A percentile compares a stretch with the other conserved stretches of the same genome.
Conservation (phyloP, 768 basidiomycete species). For the Suillus fuscotomentosus region DNA sequence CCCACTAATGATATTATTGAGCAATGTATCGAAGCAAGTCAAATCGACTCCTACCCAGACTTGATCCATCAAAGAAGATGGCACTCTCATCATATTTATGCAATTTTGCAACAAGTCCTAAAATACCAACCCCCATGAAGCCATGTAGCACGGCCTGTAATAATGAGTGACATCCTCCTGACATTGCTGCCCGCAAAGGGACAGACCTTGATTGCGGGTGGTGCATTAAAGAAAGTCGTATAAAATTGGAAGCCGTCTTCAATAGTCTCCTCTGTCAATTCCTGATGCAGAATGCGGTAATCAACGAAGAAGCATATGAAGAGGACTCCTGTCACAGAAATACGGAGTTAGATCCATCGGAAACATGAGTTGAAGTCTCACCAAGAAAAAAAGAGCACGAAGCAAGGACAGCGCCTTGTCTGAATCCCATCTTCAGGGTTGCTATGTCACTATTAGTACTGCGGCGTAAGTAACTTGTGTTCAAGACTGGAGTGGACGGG, state of each 20-base stretch:
- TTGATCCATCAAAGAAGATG: slow-evolving; percentile 91
- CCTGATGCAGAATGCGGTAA: slow-evolving; percentile 76
- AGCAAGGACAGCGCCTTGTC: slow-evolving; percentile 83
- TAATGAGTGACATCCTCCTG: neutral
- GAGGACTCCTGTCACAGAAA: slow-evolving; percentile 55
- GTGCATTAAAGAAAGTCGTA: slow-evolving; percentile 88
- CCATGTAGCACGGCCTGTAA: slow-evolving; percentile 81
- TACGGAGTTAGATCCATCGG: slow-evolving; percentile 17
- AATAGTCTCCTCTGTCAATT: slow-evolving; percentile 60
- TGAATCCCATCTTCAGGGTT: slow-evolving; percentile 69
- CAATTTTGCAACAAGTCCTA: slow-evolving; percentile 76
- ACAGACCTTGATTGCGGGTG: slow-evolving; percentile 87
- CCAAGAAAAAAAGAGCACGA: slow-evolving; percentile 91
- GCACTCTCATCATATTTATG: slow-evolving; percentile 91
- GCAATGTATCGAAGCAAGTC: neutral
- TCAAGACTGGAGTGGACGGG: neutral
- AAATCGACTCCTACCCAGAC: slow-evolving; percentile 59
- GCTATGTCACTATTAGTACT: neutral
- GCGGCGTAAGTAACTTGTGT: neutral
- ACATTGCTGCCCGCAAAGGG: neutral
- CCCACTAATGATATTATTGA: slow-evolving; percentile 46
- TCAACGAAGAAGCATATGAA: slow-evolving; percentile 89
- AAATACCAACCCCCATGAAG: slow-evolving; percentile 74
- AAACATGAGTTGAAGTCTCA: slow-evolving; percentile 34
- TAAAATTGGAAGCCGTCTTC: slow-evolving; percentile 89